These are phyloP conservation scores for Adansonia grandidieri DNA, from an alignment of 441 rosid genomes.

Conservation along the genomic window DNA sequence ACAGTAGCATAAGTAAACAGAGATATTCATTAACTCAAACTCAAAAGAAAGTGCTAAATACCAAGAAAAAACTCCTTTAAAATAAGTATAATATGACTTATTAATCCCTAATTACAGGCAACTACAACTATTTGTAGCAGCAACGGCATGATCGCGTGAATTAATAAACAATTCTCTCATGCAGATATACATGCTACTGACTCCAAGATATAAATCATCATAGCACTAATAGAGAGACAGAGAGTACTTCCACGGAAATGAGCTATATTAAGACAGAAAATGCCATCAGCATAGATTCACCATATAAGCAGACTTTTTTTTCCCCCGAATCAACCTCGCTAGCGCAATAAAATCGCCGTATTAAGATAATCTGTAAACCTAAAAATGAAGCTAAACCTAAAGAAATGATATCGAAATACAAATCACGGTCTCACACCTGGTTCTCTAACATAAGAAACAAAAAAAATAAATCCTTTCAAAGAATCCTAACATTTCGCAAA, in stretches of 20 bases:
- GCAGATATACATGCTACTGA: slow-evolving; percentile 1
- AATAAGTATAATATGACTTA: background rate
- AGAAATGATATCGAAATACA: background rate
- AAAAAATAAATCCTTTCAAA: background rate
- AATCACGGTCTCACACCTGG: background rate
- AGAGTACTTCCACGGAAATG: background rate
- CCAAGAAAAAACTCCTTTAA: background rate
- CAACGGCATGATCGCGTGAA: background rate
- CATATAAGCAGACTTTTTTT: background rate
- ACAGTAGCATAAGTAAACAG: slow-evolving; percentile 25
- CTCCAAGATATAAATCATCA: background rate
- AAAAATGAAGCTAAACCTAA: background rate
- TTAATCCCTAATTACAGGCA: background rate
- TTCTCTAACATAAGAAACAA: background rate
- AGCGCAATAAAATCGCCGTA: background rate
- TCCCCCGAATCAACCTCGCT: background rate
- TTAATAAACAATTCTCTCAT: background rate
- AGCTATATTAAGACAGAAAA: slow-evolving; percentile 11
- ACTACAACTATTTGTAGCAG: background rate
- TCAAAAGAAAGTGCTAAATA: background rate
- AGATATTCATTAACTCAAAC: slow-evolving; percentile 17
- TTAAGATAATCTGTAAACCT: background rate
- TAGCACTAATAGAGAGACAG: background rate
- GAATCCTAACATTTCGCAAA: background rate
- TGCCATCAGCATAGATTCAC: background rate